Evolutionary conservation across 495 filamentous ascomycete species (phyloP).

Genomic region (Xylaria sp.): DNA sequence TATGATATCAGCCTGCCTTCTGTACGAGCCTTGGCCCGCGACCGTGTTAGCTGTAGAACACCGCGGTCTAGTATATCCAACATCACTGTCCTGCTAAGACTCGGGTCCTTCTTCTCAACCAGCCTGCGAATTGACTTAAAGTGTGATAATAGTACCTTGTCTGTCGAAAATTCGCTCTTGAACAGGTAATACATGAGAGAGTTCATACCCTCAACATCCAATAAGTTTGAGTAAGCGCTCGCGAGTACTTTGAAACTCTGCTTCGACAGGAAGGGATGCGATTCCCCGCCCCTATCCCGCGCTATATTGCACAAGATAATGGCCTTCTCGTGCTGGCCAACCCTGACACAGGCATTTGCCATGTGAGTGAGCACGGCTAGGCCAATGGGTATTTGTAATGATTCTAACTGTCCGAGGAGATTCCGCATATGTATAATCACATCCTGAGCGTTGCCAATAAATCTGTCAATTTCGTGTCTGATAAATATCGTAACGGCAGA

Average conservation of each 20-base stretch:
- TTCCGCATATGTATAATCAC: constrained; percentile 35
- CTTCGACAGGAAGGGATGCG: constrained; percentile 43
- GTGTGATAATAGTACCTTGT: constrained; percentile 36
- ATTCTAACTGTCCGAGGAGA: constrained; percentile 40
- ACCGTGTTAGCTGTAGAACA: not conserved
- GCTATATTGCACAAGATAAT: constrained; percentile 47
- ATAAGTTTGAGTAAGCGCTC: constrained; percentile 44
- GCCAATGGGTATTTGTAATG: constrained; percentile 38
- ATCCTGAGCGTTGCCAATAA: constrained; percentile 22
- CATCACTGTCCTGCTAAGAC: constrained; percentile 13
- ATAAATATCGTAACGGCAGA: constrained; percentile 38
- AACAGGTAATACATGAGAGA: constrained; percentile 40
- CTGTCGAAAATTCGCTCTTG: constrained; percentile 39
- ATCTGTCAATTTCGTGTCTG: constrained; percentile 39
- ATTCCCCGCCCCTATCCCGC: constrained; percentile 33
- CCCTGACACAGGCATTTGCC: constrained; percentile 40
- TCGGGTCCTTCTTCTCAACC: constrained; percentile 28
- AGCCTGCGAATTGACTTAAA: constrained; percentile 43
- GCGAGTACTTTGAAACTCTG: constrained; percentile 50
- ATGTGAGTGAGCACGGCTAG: constrained; percentile 47
- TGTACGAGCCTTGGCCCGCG: constrained; percentile 11
- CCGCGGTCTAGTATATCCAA: constrained; percentile 28
- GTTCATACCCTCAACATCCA: constrained; percentile 43
- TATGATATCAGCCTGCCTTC: constrained; percentile 20
- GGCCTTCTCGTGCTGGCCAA: constrained; percentile 41